phyloP scores from a whole-genome alignment of 306 rosid species.

The Heteromeles arbutifolia region DNA sequence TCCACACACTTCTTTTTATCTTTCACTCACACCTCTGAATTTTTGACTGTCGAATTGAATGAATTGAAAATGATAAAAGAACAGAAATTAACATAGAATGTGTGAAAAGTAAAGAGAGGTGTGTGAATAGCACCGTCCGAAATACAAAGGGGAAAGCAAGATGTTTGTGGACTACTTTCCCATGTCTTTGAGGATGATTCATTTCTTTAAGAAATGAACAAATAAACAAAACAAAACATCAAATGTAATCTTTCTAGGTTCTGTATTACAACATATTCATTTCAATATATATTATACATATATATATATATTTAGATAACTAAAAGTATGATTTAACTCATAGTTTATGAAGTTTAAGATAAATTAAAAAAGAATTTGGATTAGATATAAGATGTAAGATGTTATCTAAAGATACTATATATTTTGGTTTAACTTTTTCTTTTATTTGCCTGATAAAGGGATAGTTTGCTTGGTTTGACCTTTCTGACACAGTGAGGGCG shows the following conservation, averaged over 20 bases:
- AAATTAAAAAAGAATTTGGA: not conserved
- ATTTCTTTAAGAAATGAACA: not conserved
- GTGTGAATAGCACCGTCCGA: not conserved
- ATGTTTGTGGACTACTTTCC: slow-evolving; percentile 35
- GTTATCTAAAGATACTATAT: not conserved
- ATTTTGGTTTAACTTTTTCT: not conserved
- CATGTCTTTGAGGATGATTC: slow-evolving; percentile 15
- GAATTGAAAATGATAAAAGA: too few relatives aligned
- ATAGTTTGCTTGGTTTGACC: not conserved
- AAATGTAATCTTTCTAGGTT: not conserved
- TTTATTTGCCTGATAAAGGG: not conserved
- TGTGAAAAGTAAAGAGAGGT: too few relatives aligned
- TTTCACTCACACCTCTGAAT: too few relatives aligned
- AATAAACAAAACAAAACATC: not conserved
- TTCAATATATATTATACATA: not conserved
- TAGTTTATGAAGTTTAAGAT: not conserved
- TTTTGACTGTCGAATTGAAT: too few relatives aligned
- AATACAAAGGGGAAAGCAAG: slow-evolving; percentile 32
- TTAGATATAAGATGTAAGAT: not conserved
- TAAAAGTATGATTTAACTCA: not conserved
- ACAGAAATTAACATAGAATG: too few relatives aligned
- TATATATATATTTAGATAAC: not conserved
- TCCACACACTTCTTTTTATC: too few relatives aligned
- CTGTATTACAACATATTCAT: not conserved
- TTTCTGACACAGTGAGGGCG: slow-evolving; percentile 3